Base-by-base conservation (phyloP, 108 stramenopile species). In the Nannochloropsis gaditana region DNA sequence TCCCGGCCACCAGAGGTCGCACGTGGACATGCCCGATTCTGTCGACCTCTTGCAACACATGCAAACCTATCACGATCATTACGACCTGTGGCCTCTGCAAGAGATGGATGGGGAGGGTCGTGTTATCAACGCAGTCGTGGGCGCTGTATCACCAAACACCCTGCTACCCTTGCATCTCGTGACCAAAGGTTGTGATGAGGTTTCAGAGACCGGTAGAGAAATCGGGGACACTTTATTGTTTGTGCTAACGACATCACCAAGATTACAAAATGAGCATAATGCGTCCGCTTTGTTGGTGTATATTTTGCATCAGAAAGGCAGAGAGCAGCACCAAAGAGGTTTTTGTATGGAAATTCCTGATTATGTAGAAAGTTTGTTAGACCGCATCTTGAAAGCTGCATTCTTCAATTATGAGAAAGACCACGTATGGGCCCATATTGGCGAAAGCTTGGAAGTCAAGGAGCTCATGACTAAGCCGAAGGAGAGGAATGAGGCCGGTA, bases 261-360 rank as follows among this genome's bases (percentile, higher is more conserved):
- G 31, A 31, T 31, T 31, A 31, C 31, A 31, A n/a, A 2, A 73
- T 4, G 2, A 73, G 59, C 15, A n/a, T n/a, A n/a, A 15, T n/a
- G 19, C 59, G 59, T 15, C 59, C 59, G 59, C 15, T 4, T 73
- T n/a, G 15, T 73, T 73, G 59, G 6, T 73, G n/a, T 73, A 73
- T 73, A 8, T 73, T 8, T n/a, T 73, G 59, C 59, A 73, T 73
- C 15, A n/a, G 59, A 73, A 73, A n/a, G 59, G 59, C 6, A 73
- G n/a, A n/a, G 59, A 8, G 59, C 59, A n/a, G n/a, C 19, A n/a
- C 2, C 59, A 73, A 3, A 15, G 59, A 73, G 59, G 59, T 15
- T 73, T n/a, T n/a, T 73, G 15, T 73, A 8, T 73, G 59, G 59
- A 73, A n/a, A 73, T 73, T 73, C 59, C 59, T 73, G 59, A n/a